A percentile compares a stretch with the other conserved stretches of the same genome.
Conservation (phyloP, 2,329 filamentous ascomycete genomes). For the Pestalotiopsis fici region DNA sequence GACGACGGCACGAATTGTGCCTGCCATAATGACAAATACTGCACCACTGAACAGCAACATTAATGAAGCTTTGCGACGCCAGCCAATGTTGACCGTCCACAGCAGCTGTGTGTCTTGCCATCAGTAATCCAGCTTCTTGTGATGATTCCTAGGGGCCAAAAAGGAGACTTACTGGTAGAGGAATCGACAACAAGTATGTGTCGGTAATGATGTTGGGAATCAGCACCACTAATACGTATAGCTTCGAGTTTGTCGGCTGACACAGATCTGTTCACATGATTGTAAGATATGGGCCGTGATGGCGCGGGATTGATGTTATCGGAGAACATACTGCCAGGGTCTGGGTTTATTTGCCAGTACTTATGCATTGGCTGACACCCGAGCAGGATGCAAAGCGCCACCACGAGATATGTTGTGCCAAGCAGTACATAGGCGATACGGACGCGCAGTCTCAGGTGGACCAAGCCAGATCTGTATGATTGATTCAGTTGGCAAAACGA, state of each 20-base stretch:
- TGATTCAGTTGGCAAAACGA: neutral
- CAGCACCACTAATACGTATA: conserved; percentile 10
- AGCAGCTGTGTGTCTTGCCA: conserved; percentile 33
- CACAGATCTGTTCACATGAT: conserved; percentile 9
- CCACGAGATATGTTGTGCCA: conserved; percentile 9
- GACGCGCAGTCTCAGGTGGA: conserved; percentile 9
- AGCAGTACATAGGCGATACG: conserved; percentile 9
- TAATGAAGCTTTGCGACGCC: conserved; percentile 39
- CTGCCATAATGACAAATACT: conserved; percentile 48
- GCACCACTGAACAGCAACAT: conserved; percentile 48
- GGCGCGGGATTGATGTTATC: conserved; percentile 10
- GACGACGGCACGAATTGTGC: conserved; percentile 46
- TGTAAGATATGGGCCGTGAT: conserved; percentile 10
- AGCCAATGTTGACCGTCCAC: conserved; percentile 43
- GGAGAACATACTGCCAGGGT: conserved; percentile 16
- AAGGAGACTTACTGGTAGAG: conserved; percentile 3
- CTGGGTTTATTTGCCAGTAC: conserved; percentile 17
- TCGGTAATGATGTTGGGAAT: conserved; percentile 14
- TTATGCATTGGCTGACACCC: conserved; percentile 13
- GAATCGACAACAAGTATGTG: conserved; percentile 12
- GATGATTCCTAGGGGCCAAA: neutral
- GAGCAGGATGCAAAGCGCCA: conserved; percentile 11
- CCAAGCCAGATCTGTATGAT: conserved; percentile 1
- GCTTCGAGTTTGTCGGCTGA: conserved; percentile 10
- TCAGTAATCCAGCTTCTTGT: neutral